Percentiles rank a stretch among this genome's conserved stretches.
These are phyloP conservation scores for Peronosclerospora sorghi DNA, from an alignment of 352 stramenopile species.

Conservation along the genomic window DNA sequence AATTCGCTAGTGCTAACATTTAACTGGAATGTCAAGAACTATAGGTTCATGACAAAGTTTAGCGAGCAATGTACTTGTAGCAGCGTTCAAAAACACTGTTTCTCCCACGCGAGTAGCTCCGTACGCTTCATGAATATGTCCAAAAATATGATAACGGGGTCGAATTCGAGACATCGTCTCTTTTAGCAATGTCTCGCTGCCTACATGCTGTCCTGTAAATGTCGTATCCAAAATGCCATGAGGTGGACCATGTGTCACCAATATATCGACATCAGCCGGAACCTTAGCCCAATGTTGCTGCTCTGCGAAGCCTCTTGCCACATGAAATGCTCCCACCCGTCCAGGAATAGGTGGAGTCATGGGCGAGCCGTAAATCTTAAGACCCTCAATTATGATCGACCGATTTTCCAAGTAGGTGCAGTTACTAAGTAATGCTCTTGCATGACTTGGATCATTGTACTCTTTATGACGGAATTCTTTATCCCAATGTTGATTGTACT, in stretches of 20 bases:
- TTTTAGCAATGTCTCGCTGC: constrained; percentile 71
- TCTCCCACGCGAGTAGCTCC: constrained; percentile 59
- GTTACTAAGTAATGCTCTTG: constrained; percentile 48
- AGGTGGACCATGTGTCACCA: constrained; percentile 85
- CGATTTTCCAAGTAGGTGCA: constrained; percentile 71
- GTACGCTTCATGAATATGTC: constrained; percentile 88
- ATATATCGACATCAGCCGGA: constrained; percentile 66
- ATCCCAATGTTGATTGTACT: constrained; percentile 61
- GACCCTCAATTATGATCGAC: constrained; percentile 48
- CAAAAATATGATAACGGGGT: constrained; percentile 84
- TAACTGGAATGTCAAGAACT: constrained; percentile 64
- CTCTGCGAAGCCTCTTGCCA: constrained; percentile 44
- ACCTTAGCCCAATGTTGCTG: constrained; percentile 66
- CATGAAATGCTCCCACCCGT: constrained; percentile 61
- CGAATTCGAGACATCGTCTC: constrained; percentile 70
- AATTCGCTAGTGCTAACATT: constrained; percentile 24
- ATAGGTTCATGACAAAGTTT: constrained; percentile 51
- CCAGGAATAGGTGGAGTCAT: constrained; percentile 65
- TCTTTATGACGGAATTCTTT: constrained; percentile 37
- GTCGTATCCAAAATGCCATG: constrained; percentile 77
- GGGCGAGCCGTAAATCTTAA: constrained; percentile 71
- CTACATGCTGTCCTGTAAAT: constrained; percentile 46
- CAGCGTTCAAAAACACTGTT: constrained; percentile 85
- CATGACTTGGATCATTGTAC: constrained; percentile 51
- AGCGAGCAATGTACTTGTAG: constrained; percentile 57